phyloP scores from a whole-genome alignment of 139 green algal species.

The Gonium pectorale region DNA sequence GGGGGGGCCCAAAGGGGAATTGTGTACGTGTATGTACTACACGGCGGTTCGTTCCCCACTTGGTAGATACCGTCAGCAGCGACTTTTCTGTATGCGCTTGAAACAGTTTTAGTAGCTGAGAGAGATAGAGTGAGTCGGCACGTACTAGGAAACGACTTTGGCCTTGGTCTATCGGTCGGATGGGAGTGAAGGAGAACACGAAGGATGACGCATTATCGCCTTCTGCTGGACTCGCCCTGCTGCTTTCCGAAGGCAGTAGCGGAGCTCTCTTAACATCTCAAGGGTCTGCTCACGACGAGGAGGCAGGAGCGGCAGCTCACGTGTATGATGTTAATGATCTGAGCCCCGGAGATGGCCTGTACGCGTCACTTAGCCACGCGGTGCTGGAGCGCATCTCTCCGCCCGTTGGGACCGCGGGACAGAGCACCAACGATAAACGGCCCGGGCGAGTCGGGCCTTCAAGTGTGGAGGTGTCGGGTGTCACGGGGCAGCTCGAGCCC shows the following conservation, averaged over 20 bases:
- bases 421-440: background rate
- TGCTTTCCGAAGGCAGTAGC: background rate
- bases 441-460: slow-evolving; percentile 4
- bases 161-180: too few species aligned
- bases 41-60: too few species aligned
- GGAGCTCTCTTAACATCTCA: background rate
- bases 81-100: too few species aligned
- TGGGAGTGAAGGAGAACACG: slow-evolving; percentile 31
- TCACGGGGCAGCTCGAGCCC: background rate
- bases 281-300: background rate
- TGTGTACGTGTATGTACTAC: too few species aligned
- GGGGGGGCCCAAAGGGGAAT: too few species aligned
- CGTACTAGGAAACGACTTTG: too few species aligned
- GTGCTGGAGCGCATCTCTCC: background rate
- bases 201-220: background rate
- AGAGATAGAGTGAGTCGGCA: too few species aligned
- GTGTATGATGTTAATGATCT: slow-evolving; percentile 4
- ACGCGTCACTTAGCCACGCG: background rate
- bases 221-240: background rate
- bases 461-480: background rate
- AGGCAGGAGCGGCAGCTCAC: background rate
- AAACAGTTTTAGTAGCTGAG: too few species aligned
- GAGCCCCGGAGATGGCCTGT: background rate
- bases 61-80: too few species aligned
- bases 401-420: background rate